phyloP scores from a whole-genome alignment of 306 rosid genomes.

The Lithocarpus polystachyus region DNA sequence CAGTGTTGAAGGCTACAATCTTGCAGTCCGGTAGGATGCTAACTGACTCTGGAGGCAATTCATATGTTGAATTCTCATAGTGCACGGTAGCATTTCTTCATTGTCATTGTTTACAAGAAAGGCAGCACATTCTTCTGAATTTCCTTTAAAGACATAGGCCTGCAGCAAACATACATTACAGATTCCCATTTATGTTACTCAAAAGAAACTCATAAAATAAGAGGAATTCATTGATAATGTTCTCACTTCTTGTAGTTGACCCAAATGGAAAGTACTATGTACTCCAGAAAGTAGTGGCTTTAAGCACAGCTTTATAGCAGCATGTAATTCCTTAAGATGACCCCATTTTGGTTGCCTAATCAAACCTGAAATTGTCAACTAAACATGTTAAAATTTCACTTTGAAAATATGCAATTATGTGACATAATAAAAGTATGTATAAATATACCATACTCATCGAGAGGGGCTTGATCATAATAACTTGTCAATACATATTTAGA shows the following conservation, averaged over 20 bases:
- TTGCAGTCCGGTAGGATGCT: constrained; percentile 13
- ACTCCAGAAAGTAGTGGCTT: constrained; percentile 6
- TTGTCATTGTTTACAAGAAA: constrained; percentile 6
- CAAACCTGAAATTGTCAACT: constrained; percentile 24
- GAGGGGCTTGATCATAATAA: constrained; percentile 39
- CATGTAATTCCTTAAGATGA: constrained; percentile 45
- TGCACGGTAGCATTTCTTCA: background rate
- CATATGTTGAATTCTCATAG: background rate
- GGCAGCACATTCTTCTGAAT: constrained; percentile 8
- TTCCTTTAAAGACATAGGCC: constrained; percentile 6
- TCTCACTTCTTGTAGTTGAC: background rate
- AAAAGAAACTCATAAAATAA: background rate
- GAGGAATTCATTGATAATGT: background rate
- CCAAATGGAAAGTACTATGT: background rate
- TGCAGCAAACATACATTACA: background rate
- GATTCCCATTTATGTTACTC: background rate
- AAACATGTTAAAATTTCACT: background rate
- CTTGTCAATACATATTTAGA: constrained; percentile 28
- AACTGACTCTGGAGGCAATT: constrained; percentile 4
- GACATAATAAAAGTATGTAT: background rate
- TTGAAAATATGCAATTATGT: background rate
- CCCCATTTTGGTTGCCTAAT: constrained; percentile 42
- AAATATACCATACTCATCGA: constrained; percentile 36
- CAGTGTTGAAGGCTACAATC: constrained; percentile 9
- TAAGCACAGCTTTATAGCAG: constrained; percentile 34